Conservation (phyloP, 345 rosid genomes). For the Odontarrhena argentea region DNA sequence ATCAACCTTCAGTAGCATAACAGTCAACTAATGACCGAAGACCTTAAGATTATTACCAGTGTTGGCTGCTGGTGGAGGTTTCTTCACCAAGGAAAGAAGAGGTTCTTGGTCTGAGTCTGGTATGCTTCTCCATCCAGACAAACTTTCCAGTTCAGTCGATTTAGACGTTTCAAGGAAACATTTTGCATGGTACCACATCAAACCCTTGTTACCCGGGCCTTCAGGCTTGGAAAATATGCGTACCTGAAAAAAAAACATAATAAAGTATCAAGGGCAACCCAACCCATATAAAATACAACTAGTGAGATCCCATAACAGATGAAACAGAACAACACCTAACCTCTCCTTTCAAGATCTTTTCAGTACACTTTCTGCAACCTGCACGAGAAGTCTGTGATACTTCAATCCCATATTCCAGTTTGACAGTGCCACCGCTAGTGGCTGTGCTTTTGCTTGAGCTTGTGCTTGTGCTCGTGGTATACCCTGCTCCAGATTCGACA, state of each 20-base stretch:
- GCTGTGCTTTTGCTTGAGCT: not conserved
- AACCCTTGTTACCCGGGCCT: conserved; percentile 60
- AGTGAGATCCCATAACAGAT: conserved; percentile 21
- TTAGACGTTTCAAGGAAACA: conserved; percentile 65
- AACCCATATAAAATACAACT: conserved; percentile 14
- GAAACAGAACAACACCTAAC: conserved; percentile 48
- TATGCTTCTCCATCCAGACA: conserved; percentile 78
- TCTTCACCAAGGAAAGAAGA: conserved; percentile 55
- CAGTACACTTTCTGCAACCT: conserved; percentile 64
- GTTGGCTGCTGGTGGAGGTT: conserved; percentile 48
- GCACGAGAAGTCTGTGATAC: conserved; percentile 85
- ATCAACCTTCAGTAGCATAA: conserved; percentile 11
- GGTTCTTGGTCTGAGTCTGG: conserved; percentile 62
- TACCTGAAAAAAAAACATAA: conserved; percentile 49
- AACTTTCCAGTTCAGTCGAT: conserved; percentile 59
- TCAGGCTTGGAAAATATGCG: conserved; percentile 76
- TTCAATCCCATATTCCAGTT: conserved; percentile 65
- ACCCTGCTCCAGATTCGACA: conserved; percentile 53
- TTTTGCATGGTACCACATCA: conserved; percentile 85
- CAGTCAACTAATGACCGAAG: conserved; percentile 15
- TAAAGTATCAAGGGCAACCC: conserved; percentile 13
- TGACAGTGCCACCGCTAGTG: conserved; percentile 29
- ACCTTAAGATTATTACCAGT: conserved; percentile 47
- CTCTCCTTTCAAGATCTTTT: conserved; percentile 89
- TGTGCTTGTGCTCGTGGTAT: not conserved